Base-by-base conservation (phyloP, 2,329 filamentous ascomycete species). In the Epichloe brachyelytri region DNA sequence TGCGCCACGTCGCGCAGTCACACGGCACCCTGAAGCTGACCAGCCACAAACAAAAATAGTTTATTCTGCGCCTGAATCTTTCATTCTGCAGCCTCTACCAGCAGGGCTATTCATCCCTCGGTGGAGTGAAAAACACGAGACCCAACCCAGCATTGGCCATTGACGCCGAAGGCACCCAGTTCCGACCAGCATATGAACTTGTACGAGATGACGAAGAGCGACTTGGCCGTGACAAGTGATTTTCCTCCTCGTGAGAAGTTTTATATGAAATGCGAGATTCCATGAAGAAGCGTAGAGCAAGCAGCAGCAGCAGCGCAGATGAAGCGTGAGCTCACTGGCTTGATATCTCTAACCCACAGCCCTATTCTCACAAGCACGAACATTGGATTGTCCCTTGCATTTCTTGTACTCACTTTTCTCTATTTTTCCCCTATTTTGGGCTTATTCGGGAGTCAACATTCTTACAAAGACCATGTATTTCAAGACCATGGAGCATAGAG, bases 1-100 rank as follows among this genome's bases (percentile, higher is more conserved):
- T 38, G 36, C 36, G 36, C 36, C 36, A n/a, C 36, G 15, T 3
- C 12, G 15, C 36, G 3, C 36, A 30, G 8, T 11, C 3, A 30
- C 26, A 10, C 1, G 26, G 26, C 26, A 30, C 26, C 10, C 3
- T 30, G 26, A 30, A 30, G 3, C 26, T 30, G 26, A 30, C 26
- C 26, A 30, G 26, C 26, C 26, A 30, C 8, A 30, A 30, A 30
- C 26, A 10, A 7, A 30, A 30, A 30, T 10, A 88, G 83, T 93
- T 94, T 63, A 85, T 94, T 55, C 79, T 85, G 33, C 82, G 86
- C 61, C 71, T 97, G 33, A 76, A 80, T 1, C 82, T 97, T 30
- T 82, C 83, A 5, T 98, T 95, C 63, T 97, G 93, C 66, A 70
- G 74, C 11, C 73, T 98, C 26, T 98, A 98, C 66, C 88, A 96